Evolutionary conservation across 2,329 filamentous ascomycete species (phyloP).

Genomic region (Bertia moriformis): DNA sequence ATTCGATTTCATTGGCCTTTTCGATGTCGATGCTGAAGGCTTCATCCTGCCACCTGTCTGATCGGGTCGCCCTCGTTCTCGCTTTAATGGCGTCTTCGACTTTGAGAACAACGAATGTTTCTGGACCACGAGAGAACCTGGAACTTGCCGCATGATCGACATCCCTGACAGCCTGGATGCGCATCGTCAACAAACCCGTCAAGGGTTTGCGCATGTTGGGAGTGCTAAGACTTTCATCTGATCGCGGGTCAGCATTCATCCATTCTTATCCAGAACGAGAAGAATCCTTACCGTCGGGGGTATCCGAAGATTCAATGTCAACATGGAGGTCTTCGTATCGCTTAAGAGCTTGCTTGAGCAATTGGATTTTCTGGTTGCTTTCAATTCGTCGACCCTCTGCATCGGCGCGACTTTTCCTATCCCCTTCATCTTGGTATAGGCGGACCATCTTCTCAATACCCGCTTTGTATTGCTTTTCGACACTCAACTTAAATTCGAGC

Average conservation of each 20-base stretch:
- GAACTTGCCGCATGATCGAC: constrained; percentile 82
- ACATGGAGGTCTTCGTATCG: constrained; percentile 95
- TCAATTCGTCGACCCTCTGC: constrained; percentile 80
- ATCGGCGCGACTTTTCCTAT: constrained; percentile 87
- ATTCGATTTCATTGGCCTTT: constrained; percentile 95
- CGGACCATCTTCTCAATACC: constrained; percentile 99
- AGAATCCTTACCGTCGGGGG: constrained; percentile 64
- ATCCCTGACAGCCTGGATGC: constrained; percentile 78
- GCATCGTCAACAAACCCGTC: constrained; percentile 75
- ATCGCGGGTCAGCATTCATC: constrained; percentile 4
- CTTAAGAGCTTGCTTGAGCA: constrained; percentile 89
- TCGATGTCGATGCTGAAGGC: constrained; percentile 85
- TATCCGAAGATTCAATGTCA: constrained; percentile 69
- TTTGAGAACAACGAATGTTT: constrained; percentile 92
- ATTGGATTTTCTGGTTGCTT: constrained; percentile 93
- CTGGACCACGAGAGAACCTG: constrained; percentile 75
- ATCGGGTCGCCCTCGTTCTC: constrained; percentile 70
- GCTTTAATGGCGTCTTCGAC: constrained; percentile 89
- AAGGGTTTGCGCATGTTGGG: constrained; percentile 93
- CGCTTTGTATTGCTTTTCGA: constrained; percentile 97
- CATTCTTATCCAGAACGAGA: constrained; percentile 11
- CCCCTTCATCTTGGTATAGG: constrained; percentile 91
- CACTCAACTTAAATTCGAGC: constrained; percentile 95
- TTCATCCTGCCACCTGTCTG: constrained; percentile 83
- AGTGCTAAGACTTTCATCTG: constrained; percentile 91